A percentile compares a stretch with the other conserved stretches of the same genome.
Conservation (phyloP, 306 rosid species). For the Neltuma alba region DNA sequence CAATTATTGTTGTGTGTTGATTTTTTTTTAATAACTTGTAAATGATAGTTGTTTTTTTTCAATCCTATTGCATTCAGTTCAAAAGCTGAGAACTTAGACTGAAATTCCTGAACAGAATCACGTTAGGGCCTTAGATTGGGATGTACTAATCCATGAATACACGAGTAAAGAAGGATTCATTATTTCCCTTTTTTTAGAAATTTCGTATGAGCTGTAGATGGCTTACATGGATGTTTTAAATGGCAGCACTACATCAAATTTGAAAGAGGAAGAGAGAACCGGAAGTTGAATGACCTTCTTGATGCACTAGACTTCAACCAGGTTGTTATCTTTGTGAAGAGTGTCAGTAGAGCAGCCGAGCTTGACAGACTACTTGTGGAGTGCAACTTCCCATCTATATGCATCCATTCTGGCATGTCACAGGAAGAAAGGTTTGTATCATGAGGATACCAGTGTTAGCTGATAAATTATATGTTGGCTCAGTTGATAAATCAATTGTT, state of each 20-base stretch:
- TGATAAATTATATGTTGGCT: not conserved
- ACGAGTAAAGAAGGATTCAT: not conserved
- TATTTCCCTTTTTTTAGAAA: slow-evolving; percentile 5
- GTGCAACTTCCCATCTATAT: slow-evolving; percentile 97
- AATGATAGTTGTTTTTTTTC: not conserved
- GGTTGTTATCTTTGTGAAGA: slow-evolving; percentile 95
- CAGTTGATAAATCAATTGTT: not conserved
- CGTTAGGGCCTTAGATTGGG: slow-evolving; percentile 18
- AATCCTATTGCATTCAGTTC: not conserved
- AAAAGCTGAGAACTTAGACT: not conserved
- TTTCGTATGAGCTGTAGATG: not conserved
- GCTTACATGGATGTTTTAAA: slow-evolving; percentile 34
- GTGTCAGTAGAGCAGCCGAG: slow-evolving; percentile 98
- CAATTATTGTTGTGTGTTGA: not conserved
- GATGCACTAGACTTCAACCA: slow-evolving; percentile 98
- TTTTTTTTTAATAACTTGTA: not conserved
- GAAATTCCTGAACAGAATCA: not conserved
- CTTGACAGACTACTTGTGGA: slow-evolving; percentile 93
- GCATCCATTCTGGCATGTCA: slow-evolving; percentile 98
- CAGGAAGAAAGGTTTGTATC: slow-evolving; percentile 91
- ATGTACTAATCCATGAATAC: not conserved
- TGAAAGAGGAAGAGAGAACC: slow-evolving; percentile 91
- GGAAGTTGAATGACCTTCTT: slow-evolving; percentile 96
- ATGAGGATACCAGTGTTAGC: not conserved
- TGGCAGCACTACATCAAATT: slow-evolving; percentile 97